phyloP scores from a whole-genome alignment of 2,329 filamentous ascomycete genomes.

The Microthyrium microscopicum region DNA sequence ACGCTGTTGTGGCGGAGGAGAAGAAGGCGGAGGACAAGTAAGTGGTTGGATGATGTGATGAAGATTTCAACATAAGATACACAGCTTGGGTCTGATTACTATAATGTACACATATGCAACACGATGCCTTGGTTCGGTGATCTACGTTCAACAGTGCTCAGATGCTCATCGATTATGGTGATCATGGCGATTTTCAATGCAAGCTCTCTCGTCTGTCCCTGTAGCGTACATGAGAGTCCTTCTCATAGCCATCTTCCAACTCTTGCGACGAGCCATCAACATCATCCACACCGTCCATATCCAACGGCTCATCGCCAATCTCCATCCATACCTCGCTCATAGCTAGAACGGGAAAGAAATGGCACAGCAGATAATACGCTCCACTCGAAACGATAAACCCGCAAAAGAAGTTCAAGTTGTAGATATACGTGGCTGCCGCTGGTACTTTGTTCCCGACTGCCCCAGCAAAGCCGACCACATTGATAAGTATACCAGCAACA shows the following conservation, averaged over 20 bases:
- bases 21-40: neutral
- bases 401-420: slow-evolving; percentile 79
- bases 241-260: too few species aligned
- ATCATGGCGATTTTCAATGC: too few species aligned
- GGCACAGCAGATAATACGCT: slow-evolving; percentile 56
- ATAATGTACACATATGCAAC: too few species aligned
- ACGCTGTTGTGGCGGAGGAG: slow-evolving; percentile 42
- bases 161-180: too few species aligned
- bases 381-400: slow-evolving; percentile 55
- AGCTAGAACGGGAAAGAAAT: slow-evolving; percentile 54
- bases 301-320: slow-evolving; percentile 39
- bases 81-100: too few species aligned
- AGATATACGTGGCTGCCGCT: slow-evolving; percentile 65
- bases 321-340: slow-evolving; percentile 65
- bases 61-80: neutral
- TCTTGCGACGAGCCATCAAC: slow-evolving; percentile 6
- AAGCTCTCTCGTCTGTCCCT: too few species aligned
- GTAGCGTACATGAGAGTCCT: too few species aligned
- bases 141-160: too few species aligned
- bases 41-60: neutral
- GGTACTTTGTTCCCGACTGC: slow-evolving; percentile 60
- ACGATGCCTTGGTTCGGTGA: too few species aligned
- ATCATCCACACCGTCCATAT: slow-evolving; percentile 17
- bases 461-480: slow-evolving; percentile 80
- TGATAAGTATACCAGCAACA: slow-evolving; percentile 68